These are phyloP conservation scores for Citrus sp. DNA, from an alignment of 345 rosid genomes.

Conservation along the genomic window DNA sequence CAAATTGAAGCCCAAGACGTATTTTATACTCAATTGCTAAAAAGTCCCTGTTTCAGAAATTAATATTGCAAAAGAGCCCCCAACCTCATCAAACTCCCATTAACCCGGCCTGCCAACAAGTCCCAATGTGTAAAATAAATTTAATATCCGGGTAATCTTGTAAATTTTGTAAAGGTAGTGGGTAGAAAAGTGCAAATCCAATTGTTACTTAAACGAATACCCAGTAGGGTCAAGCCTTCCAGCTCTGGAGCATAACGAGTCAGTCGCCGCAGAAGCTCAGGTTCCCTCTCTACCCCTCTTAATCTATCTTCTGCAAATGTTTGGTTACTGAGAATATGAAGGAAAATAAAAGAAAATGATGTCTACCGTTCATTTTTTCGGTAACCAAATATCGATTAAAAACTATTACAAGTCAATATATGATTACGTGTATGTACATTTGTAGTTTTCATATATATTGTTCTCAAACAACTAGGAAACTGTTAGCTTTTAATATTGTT, in stretches of 20 bases:
- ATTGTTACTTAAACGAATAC: constrained; percentile 9
- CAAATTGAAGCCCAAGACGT: background rate
- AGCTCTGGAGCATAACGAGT: background rate
- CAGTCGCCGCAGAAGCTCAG: constrained; percentile 24
- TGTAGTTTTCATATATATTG: background rate
- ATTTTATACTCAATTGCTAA: background rate
- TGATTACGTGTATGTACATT: background rate
- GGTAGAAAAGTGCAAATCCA: background rate
- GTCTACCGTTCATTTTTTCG: background rate
- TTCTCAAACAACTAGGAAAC: background rate
- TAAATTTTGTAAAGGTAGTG: background rate
- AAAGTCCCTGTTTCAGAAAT: background rate
- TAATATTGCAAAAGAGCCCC: too few relatives aligned
- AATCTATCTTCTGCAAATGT: background rate
- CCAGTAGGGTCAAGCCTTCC: constrained; percentile 4
- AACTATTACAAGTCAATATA: background rate
- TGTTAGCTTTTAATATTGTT: background rate
- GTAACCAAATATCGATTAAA: background rate
- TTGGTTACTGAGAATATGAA: constrained; percentile 4
- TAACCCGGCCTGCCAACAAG: background rate
- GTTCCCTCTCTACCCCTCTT: background rate
- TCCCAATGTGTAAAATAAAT: background rate
- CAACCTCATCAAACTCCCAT: too few relatives aligned
- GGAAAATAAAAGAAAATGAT: background rate
- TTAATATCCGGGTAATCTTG: background rate